Conservation (phyloP, 2,329 filamentous ascomycete species). For the Byssoonygena ceratinophila region DNA sequence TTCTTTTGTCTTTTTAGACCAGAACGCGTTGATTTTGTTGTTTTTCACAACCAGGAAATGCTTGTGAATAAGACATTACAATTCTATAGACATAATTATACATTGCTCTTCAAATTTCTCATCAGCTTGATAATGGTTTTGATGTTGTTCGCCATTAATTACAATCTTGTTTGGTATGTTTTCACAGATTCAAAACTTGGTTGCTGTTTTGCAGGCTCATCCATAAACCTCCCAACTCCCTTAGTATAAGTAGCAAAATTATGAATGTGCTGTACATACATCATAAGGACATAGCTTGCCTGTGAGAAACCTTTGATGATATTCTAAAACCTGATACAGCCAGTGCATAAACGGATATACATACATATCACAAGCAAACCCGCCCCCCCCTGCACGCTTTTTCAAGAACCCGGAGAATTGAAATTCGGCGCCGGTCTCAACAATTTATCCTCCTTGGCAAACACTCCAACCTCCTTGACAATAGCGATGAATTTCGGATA, state of each 20-base stretch:
- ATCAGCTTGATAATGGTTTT: too few species aligned
- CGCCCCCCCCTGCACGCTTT: too few species aligned
- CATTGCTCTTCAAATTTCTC: too few species aligned
- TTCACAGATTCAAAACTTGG: not conserved
- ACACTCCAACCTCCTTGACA: constrained; percentile 36
- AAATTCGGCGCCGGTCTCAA: constrained; percentile 26
- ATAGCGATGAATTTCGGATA: constrained; percentile 36
- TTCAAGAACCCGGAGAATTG: not conserved
- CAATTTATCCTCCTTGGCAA: constrained; percentile 35
- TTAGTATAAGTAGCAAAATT: too few species aligned
- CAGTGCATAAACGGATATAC: not conserved
- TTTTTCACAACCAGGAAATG: not conserved
- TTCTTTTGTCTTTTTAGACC: not conserved
- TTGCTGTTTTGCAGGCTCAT: not conserved
- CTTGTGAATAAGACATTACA: not conserved
- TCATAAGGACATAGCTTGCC: not conserved
- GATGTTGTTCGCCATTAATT: too few species aligned
- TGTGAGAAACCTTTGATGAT: too few species aligned
- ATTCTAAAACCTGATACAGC: not conserved
- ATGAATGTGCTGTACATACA: not conserved
- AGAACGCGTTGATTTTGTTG: not conserved
- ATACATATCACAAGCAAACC: not conserved
- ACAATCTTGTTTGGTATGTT: too few species aligned
- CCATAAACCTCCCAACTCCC: too few species aligned
- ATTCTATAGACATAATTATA: not conserved